Evolutionary conservation across 73 alveolate species (phyloP).

Genomic region (Symbiodinium pilosum): DNA sequence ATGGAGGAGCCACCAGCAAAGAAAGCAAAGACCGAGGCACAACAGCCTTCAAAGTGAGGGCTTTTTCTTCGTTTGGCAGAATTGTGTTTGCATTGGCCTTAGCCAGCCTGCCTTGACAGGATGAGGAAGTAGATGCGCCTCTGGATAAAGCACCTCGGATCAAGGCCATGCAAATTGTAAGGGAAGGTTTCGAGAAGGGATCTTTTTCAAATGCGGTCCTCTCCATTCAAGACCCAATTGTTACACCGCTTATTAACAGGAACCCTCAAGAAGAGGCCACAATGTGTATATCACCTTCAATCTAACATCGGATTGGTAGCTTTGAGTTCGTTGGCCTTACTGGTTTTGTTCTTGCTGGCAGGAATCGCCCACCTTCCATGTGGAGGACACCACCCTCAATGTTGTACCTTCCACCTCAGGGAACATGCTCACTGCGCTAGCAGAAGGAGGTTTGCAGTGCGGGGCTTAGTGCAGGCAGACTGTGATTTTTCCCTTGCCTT

Average conservation of each 20-base stretch:
- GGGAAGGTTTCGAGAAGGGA: too few species aligned
- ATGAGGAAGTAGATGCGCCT: constrained; percentile 1
- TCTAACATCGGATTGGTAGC: too few species aligned
- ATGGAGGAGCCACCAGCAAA: constrained; percentile 59
- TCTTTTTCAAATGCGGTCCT: too few species aligned
- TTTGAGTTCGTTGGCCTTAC: too few species aligned
- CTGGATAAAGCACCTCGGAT: constrained; percentile 16
- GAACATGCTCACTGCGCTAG: constrained; percentile 36
- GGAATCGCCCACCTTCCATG: constrained; percentile 15
- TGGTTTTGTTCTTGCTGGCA: too few species aligned
- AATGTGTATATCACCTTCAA: too few species aligned
- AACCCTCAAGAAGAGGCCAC: too few species aligned
- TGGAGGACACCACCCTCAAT: constrained; percentile 85
- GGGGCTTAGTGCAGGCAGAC: not conserved
- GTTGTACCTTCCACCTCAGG: constrained; percentile 65
- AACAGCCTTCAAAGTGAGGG: too few species aligned
- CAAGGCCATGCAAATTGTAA: not conserved
- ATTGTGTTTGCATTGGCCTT: not conserved
- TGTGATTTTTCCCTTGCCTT: too few species aligned
- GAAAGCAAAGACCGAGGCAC: constrained; percentile 49
- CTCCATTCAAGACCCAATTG: too few species aligned
- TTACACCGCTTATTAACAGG: too few species aligned
- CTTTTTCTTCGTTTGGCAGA: too few species aligned
- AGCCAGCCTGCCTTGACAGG: not conserved
- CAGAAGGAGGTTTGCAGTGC: constrained; percentile 81